Conservation (phyloP, 331 rosid genomes). For the Spiraea crenata region DNA sequence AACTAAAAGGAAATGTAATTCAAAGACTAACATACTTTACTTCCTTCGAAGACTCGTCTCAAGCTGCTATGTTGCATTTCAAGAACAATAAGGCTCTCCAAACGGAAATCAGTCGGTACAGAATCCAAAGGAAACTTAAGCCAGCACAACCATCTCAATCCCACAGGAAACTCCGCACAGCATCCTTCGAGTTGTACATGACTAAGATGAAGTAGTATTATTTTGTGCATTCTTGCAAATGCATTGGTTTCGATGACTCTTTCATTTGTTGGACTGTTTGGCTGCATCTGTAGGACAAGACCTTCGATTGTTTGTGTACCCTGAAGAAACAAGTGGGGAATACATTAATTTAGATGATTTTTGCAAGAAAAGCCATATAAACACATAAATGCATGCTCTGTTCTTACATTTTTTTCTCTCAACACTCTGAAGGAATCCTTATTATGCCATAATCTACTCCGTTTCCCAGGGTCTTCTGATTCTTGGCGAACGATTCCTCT, state of each 20-base stretch:
- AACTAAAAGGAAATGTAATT: background rate
- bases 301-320: slow-evolving; percentile 9
- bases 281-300: background rate
- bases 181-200: background rate
- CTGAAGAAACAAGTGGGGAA: background rate
- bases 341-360: background rate
- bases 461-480: no score
- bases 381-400: no score
- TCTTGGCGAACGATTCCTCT: no score
- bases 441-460: no score
- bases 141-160: slow-evolving; percentile 10
- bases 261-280: background rate
- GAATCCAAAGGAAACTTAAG: background rate
- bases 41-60: background rate
- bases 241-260: background rate
- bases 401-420: no score
- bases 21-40: background rate
- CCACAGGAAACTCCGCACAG: background rate
- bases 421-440: no score
- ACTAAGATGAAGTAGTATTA: background rate
- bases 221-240: background rate
- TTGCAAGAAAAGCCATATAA: background rate
- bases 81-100: slow-evolving; percentile 14
- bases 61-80: slow-evolving; percentile 11
- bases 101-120: slow-evolving; percentile 4